Percentiles rank a stretch among this genome's conserved stretches.
Conservation (phyloP, 1,284 basidiomycete genomes). For the Cutaneotrichosporon mucoides region DNA sequence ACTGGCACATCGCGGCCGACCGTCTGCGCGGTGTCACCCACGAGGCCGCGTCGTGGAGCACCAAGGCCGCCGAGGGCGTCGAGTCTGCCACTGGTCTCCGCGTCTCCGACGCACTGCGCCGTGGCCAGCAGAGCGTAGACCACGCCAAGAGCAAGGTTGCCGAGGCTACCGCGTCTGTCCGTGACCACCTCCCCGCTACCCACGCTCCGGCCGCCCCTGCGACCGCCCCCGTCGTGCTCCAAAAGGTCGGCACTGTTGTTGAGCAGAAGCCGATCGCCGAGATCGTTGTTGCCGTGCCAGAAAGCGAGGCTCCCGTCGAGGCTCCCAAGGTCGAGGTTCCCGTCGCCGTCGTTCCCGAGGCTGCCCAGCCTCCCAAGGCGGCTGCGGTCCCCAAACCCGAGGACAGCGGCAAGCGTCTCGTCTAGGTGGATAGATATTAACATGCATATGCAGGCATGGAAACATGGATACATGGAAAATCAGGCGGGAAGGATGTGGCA, state of each 20-base stretch:
- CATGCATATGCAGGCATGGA: conserved; percentile 15
- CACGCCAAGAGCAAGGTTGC: conserved; percentile 13
- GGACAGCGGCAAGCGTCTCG: conserved; percentile 24
- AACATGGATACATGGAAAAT: neutral
- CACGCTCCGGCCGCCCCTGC: conserved; percentile 2
- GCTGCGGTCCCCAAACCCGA: conserved; percentile 2
- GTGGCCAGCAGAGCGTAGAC: conserved; percentile 25
- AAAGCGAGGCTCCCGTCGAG: neutral
- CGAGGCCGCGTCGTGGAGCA: conserved; percentile 45
- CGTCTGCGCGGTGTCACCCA: conserved; percentile 51
- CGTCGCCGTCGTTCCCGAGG: neutral
- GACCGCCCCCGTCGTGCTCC: conserved; percentile 13
- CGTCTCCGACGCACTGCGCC: conserved; percentile 60
- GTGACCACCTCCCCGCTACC: conserved; percentile 19
- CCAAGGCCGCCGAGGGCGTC: conserved; percentile 56
- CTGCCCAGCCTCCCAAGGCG: conserved; percentile 4
- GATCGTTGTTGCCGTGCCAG: conserved; percentile 25
- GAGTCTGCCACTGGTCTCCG: conserved; percentile 70
- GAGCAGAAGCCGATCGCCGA: conserved; percentile 46
- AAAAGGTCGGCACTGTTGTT: conserved; percentile 42
- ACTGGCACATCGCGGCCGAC: conserved; percentile 55
- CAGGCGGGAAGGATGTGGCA: conserved; percentile 65
- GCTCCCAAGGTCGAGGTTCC: neutral
- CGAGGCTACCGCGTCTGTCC: conserved; percentile 2
- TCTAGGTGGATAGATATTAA: conserved; percentile 18